Evolutionary conservation across 495 filamentous ascomycete species (phyloP).

Genomic region (Talaromyces borbonicus): DNA sequence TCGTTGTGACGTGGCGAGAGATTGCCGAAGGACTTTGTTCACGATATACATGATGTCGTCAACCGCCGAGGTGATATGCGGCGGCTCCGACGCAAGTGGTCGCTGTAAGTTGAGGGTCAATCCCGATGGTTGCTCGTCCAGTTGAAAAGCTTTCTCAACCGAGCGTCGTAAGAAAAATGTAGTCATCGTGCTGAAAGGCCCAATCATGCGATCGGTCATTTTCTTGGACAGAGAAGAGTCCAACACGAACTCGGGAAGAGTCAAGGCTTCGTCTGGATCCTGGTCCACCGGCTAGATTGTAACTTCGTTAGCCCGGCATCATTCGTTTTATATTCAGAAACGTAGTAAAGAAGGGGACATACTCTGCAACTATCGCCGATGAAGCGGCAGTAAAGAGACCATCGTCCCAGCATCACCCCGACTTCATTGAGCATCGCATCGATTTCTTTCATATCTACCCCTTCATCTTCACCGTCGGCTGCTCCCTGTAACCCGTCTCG

Average conservation of each 20-base stretch:
- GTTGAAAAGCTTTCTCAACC: constrained; percentile 93
- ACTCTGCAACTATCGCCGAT: constrained; percentile 75
- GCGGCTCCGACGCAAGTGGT: constrained; percentile 59
- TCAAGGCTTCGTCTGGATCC: constrained; percentile 14
- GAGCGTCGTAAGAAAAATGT: constrained; percentile 94
- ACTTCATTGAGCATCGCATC: constrained; percentile 79
- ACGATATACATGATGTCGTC: constrained; percentile 99
- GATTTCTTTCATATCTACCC: constrained; percentile 89
- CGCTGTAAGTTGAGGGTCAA: constrained; percentile 63
- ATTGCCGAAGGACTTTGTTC: constrained; percentile 77
- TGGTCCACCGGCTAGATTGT: constrained; percentile 13
- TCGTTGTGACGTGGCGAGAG: constrained; percentile 74
- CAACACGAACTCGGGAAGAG: constrained; percentile 57
- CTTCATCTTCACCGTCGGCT: constrained; percentile 83
- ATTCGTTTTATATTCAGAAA: constrained; percentile 5
- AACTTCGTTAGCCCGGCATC: constrained; percentile 28
- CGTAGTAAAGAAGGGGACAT: too few relatives aligned
- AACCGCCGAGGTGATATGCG: constrained; percentile 89
- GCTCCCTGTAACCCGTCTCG: constrained; percentile 28
- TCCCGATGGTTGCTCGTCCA: constrained; percentile 85
- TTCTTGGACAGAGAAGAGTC: constrained; percentile 71
- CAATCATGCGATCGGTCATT: constrained; percentile 57
- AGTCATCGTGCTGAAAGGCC: constrained; percentile 78
- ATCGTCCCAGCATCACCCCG: constrained; percentile 81
- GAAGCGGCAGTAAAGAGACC: constrained; percentile 88